Evolutionary conservation across 768 basidiomycete genomes (phyloP).

Genomic region (Mycena galericulata): DNA sequence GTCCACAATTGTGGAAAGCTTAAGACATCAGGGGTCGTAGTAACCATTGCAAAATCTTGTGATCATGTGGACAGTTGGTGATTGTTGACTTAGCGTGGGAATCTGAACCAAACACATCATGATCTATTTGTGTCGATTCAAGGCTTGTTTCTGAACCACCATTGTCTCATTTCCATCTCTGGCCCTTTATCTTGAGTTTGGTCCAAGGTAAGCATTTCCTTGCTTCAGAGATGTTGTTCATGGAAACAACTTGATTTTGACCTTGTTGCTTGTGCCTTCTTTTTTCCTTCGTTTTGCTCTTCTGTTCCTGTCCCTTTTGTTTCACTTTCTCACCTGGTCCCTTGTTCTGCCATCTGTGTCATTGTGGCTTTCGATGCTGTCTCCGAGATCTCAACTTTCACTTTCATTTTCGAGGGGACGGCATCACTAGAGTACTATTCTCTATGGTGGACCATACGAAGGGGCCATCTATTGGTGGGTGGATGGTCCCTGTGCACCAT

Average conservation of each 20-base stretch:
- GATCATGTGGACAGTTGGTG: no score
- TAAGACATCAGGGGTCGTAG: no score
- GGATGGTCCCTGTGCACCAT: no score
- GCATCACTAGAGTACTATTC: no score
- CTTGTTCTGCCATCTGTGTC: background rate
- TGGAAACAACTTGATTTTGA: background rate
- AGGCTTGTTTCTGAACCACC: background rate
- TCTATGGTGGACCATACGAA: no score
- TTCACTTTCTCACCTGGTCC: no score
- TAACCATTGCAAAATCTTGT: no score
- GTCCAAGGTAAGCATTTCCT: background rate
- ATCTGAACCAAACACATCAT: background rate
- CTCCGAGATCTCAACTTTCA: slow-evolving; percentile 32
- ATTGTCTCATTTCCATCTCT: background rate
- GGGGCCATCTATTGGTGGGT: no score
- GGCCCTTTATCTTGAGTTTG: background rate
- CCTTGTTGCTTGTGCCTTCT: background rate
- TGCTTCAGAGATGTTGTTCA: background rate
- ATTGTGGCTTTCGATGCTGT: background rate
- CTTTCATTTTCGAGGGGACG: no score
- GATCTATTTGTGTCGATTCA: no score
- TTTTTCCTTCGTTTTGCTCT: background rate
- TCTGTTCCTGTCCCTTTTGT: no score
- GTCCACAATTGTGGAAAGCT: no score
- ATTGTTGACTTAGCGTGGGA: background rate